Evolutionary conservation across 192 early-diverging fungal genomes (phyloP).

Genomic region (Coemansia javaensis): DNA sequence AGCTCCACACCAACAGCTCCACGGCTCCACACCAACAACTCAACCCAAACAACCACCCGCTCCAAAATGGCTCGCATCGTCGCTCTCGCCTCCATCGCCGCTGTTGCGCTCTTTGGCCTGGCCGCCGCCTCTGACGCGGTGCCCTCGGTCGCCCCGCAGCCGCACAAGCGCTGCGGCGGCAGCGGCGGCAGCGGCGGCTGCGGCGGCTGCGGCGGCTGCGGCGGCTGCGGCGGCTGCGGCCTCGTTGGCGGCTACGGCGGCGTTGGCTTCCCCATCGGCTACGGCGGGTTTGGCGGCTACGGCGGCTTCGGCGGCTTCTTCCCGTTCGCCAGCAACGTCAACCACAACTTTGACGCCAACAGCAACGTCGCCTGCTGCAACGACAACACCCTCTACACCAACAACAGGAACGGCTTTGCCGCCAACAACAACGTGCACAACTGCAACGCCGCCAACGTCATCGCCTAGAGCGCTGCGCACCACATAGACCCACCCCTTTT

Average conservation of each 20-base stretch:
- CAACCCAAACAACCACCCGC: background rate
- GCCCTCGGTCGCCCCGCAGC: background rate
- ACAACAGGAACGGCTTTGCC: background rate
- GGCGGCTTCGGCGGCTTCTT: background rate
- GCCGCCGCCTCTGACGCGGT: background rate
- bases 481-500: too few relatives aligned
- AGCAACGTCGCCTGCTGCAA: slow-evolving; percentile 1
- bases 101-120: background rate
- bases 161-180: background rate
- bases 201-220: too few relatives aligned
- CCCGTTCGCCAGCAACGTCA: background rate
- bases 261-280: too few relatives aligned
- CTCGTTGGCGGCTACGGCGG: too few relatives aligned
- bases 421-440: slow-evolving; percentile 5
- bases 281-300: too few relatives aligned
- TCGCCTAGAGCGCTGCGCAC: background rate
- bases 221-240: too few relatives aligned
- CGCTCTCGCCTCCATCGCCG: background rate
- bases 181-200: background rate
- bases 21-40: too few relatives aligned
- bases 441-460: slow-evolving; percentile 6
- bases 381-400: slow-evolving; percentile 3
- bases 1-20: too few relatives aligned
- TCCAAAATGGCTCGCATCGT: background rate
- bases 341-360: too few relatives aligned